phyloP scores from a whole-genome alignment of 2,329 filamentous ascomycete genomes.

The Orbilia blumenaviensis region DNA sequence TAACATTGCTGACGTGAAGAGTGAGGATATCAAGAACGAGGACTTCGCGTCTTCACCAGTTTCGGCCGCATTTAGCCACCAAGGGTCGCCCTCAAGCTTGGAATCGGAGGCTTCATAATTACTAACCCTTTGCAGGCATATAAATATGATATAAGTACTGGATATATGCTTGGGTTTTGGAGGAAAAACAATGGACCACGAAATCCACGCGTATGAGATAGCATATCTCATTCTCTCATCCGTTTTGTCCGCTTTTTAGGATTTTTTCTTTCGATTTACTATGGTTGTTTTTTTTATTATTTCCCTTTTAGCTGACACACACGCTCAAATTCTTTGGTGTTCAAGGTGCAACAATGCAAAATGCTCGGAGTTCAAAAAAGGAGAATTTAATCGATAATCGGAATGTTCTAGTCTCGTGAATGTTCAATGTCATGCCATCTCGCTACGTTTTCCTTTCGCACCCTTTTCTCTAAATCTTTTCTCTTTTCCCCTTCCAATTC shows the following conservation, averaged over 20 bases:
- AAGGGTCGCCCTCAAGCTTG: conserved; percentile 36
- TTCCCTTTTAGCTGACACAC: background rate
- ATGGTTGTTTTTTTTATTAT: conserved; percentile 12
- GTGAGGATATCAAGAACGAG: conserved; percentile 41
- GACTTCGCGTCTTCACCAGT: conserved; percentile 44
- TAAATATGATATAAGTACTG: background rate
- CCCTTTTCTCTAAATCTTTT: background rate
- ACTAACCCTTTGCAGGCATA: background rate
- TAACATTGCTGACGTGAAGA: conserved; percentile 22
- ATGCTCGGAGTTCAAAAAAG: conserved; percentile 21
- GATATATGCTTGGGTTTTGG: background rate
- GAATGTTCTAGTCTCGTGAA: too few relatives aligned
- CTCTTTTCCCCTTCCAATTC: background rate
- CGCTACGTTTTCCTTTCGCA: background rate
- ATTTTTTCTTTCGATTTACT: background rate
- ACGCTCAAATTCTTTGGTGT: conserved; percentile 15
- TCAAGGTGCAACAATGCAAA: conserved; percentile 30
- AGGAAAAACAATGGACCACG: background rate
- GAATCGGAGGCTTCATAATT: conserved; percentile 44
- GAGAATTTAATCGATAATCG: conserved; percentile 32
- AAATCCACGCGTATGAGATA: background rate
- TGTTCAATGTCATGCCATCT: background rate
- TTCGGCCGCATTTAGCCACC: conserved; percentile 40
- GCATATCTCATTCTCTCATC: background rate
- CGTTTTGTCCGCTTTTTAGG: background rate